Evolutionary conservation across 768 basidiomycete species (phyloP), one percentile per base, ranked within the genome.

Genomic region (Boletellus sp.): DNA sequence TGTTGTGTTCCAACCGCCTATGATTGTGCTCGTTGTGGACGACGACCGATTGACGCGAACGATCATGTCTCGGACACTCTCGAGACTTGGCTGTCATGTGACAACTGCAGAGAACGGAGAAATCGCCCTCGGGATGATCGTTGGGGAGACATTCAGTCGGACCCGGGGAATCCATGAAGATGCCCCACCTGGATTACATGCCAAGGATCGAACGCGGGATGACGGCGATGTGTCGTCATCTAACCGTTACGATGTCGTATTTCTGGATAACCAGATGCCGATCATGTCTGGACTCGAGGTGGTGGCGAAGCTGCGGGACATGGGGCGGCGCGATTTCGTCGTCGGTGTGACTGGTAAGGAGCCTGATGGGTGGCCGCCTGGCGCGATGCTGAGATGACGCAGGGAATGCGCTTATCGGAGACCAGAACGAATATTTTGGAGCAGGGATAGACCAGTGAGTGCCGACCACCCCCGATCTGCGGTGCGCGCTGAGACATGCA

Each of bases 81-180:
- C 79, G n/a, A 76, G 90, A 32, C 72, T 93, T 2, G 90, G 91
- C 1, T 92, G 90, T 65, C 66, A 67, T 26, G 90, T 93, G n/a
- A 73, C 79, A 13, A 82, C 81, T 16, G 91, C 92, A 11, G 88
- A 93, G 70, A 91, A 94, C 60, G 92, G 92, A 6, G 79, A 85
- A 60, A 65, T 84, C 32, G 90, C 89, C 19, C 69, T 92, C 45
- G 80, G 87, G 52, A 75, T 87, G 75, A 81, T 90, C 28, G 58
- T 87, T 6, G 80, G 82, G 15, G 43, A 48, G 50, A 56, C 52
- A 12, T 47, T 33, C 15, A 17, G 37, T 26, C 45, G 35, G 20
- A 23, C n/a, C 16, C 42, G 44, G 13, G 42, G n/a, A n/a, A 12
- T 15, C 15, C n/a, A 39, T 26, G 43, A 42, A 19, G 39, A 42